Evolutionary conservation across 2,329 filamentous ascomycete species (phyloP), one percentile per base, ranked within the genome.

Genomic region (Ceratocystis ficicola): DNA sequence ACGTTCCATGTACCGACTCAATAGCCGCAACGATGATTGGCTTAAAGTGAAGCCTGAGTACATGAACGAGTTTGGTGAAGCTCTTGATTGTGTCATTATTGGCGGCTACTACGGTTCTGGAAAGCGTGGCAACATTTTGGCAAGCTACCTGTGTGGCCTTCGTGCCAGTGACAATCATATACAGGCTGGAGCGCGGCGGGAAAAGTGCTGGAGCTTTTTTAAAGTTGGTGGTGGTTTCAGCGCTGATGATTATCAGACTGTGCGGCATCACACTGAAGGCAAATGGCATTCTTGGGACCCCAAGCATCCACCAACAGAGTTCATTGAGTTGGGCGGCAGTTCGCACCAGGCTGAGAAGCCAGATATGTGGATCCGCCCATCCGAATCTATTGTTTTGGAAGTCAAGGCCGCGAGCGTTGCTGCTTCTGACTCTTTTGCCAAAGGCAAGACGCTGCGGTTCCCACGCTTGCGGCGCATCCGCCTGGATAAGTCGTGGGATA

Each of bases 1-100:
- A 6, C 82, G 87, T 4, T 95, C 92, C 0, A 82, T 84, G 72
- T 99, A 99, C 73, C 82, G 85, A 5, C 80, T 97, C 8, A 96
- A 95, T 72, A 89, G 90, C 70, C 87, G 94, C 61, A 94, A 95
- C 71, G 89, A 95, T 71, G 90, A 96, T 75, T 99, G 94, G 94
- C 87, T 96, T 76, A 99, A 99, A 74, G 92, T 99, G 7, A 99
- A 99, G 72, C 94, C 94, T 0, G 94, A 99, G 69, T 99, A 99
- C 74, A 96, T 97, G 92, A 86, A 86, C 1, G 93, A 96, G 69
- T 96, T 94, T 73, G 94, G 94, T 68, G 93, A 97, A 75, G 90
- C 88, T 0, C 83, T 99, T 2, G 94, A 99, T 73, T 90, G 91
- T 70, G 78, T 96, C 15, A 80, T 99, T 17, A 84, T 99, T 64